phyloP scores from a whole-genome alignment of 2,329 filamentous ascomycete species.

The Botrytis paeoniae region DNA sequence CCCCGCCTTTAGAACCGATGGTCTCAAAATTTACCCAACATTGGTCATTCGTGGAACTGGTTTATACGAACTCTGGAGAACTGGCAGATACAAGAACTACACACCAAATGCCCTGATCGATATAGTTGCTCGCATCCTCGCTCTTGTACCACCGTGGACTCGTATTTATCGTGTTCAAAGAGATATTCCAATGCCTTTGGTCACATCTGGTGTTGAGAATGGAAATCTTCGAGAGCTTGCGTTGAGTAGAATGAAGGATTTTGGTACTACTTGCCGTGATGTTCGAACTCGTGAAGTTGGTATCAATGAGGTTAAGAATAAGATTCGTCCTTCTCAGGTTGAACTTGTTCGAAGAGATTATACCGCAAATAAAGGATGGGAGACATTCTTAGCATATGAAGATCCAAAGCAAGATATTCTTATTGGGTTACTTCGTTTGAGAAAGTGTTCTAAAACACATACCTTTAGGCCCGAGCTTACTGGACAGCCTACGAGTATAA shows the following conservation, averaged over 20 bases:
- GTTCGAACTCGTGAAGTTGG: slow-evolving; percentile 95
- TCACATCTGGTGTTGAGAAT: slow-evolving; percentile 98
- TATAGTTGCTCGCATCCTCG: slow-evolving; percentile 91
- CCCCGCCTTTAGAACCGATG: slow-evolving; percentile 92
- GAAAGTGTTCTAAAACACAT: slow-evolving; percentile 88
- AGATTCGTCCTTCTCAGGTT: slow-evolving; percentile 93
- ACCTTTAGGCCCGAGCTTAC: slow-evolving; percentile 87
- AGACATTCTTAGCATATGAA: slow-evolving; percentile 96
- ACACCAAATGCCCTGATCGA: slow-evolving; percentile 96
- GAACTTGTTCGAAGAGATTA: slow-evolving; percentile 95
- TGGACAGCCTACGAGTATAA: slow-evolving; percentile 84
- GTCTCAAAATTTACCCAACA: slow-evolving; percentile 96
- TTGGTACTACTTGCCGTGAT: slow-evolving; percentile 93
- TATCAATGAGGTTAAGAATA: slow-evolving; percentile 98
- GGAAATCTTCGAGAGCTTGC: slow-evolving; percentile 93
- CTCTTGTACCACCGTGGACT: slow-evolving; percentile 94
- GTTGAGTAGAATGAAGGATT: slow-evolving; percentile 97
- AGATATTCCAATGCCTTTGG: slow-evolving; percentile 98
- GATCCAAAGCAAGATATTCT: slow-evolving; percentile 98
- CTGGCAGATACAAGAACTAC: slow-evolving; percentile 96
- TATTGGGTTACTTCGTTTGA: slow-evolving; percentile 81
- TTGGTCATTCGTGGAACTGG: slow-evolving; percentile 95
- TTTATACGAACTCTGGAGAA: slow-evolving; percentile 95
- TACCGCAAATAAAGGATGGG: slow-evolving; percentile 93
- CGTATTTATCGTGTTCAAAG: slow-evolving; percentile 97